Conservation (phyloP, 805 yeast genomes). For the Metschnikowia proteae region DNA sequence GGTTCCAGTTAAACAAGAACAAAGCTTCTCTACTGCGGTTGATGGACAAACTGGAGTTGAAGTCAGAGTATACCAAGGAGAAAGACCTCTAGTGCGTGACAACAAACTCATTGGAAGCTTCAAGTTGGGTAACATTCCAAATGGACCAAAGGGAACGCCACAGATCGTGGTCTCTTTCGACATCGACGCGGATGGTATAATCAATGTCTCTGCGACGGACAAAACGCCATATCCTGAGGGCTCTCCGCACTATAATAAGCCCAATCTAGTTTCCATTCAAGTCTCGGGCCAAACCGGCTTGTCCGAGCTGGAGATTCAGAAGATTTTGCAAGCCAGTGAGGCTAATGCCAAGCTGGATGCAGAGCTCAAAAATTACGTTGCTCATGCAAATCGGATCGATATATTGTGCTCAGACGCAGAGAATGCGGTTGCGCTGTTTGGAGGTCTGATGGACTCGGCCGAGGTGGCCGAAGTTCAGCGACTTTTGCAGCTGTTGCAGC, state of each 20-base stretch:
- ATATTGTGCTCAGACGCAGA: slow-evolving; percentile 84
- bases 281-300: slow-evolving; percentile 53
- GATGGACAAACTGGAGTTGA: slow-evolving; percentile 85
- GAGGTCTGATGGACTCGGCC: slow-evolving; percentile 41
- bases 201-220: slow-evolving; percentile 56
- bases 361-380: slow-evolving; percentile 55
- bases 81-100: slow-evolving; percentile 71
- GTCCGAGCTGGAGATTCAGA: slow-evolving; percentile 62
- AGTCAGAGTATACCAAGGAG: slow-evolving; percentile 77
- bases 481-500: slow-evolving; percentile 21
- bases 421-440: slow-evolving; percentile 73
- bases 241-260: slow-evolving; percentile 38
- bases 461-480: slow-evolving; percentile 39
- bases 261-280: slow-evolving; percentile 49
- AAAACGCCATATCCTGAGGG: slow-evolving; percentile 41
- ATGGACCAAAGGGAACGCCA: slow-evolving; percentile 75
- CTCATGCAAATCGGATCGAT: slow-evolving; percentile 75
- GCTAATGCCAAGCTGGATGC: slow-evolving; percentile 58
- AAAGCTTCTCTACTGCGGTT: slow-evolving; percentile 74
- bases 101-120: slow-evolving; percentile 76
- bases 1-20: slow-evolving; percentile 72
- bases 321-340: slow-evolving; percentile 63
- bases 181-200: slow-evolving; percentile 77
- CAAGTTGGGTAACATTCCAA: slow-evolving; percentile 66
- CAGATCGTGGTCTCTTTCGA: slow-evolving; percentile 75